Evolutionary conservation across 768 basidiomycete genomes (phyloP).

Genomic region (Chalciporus chontae): DNA sequence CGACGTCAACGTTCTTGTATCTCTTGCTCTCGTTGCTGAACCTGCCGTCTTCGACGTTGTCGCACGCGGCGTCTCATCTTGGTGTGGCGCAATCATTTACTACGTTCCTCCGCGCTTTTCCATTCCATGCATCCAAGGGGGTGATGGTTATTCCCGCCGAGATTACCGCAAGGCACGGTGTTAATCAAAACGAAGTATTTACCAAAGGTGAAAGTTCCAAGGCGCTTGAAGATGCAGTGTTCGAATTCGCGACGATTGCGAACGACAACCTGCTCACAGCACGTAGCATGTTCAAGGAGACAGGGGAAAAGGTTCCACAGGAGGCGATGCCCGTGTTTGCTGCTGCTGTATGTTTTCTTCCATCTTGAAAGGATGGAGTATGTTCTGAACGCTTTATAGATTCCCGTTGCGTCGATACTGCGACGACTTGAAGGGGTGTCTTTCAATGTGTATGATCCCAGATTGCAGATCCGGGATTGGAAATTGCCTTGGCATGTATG

Average conservation of each 20-base stretch:
- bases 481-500: slow-evolving; percentile 73
- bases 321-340: slow-evolving; percentile 71
- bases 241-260: slow-evolving; percentile 76
- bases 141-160: slow-evolving; percentile 78
- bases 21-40: slow-evolving; percentile 66
- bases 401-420: slow-evolving; percentile 66
- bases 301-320: slow-evolving; percentile 49
- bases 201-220: slow-evolving; percentile 48
- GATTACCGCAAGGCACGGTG: slow-evolving; percentile 72
- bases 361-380: not conserved
- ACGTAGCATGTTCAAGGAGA: slow-evolving; percentile 60
- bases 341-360: slow-evolving; percentile 52
- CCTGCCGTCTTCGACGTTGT: slow-evolving; percentile 51
- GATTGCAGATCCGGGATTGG: slow-evolving; percentile 68
- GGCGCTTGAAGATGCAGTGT: slow-evolving; percentile 75
- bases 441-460: slow-evolving; percentile 69
- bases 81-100: slow-evolving; percentile 69
- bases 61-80: slow-evolving; percentile 80
- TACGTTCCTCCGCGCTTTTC: slow-evolving; percentile 71
- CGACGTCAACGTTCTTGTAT: slow-evolving; percentile 75
- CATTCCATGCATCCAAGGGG: slow-evolving; percentile 71
- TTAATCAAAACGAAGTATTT: slow-evolving; percentile 79
- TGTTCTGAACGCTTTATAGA: slow-evolving; percentile 36
- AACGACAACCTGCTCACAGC: slow-evolving; percentile 79
- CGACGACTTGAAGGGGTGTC: slow-evolving; percentile 60